A percentile compares a stretch with the other conserved stretches of the same genome.
Conservation (phyloP, 2,329 filamentous ascomycete genomes). For the Phialophora expanda region DNA sequence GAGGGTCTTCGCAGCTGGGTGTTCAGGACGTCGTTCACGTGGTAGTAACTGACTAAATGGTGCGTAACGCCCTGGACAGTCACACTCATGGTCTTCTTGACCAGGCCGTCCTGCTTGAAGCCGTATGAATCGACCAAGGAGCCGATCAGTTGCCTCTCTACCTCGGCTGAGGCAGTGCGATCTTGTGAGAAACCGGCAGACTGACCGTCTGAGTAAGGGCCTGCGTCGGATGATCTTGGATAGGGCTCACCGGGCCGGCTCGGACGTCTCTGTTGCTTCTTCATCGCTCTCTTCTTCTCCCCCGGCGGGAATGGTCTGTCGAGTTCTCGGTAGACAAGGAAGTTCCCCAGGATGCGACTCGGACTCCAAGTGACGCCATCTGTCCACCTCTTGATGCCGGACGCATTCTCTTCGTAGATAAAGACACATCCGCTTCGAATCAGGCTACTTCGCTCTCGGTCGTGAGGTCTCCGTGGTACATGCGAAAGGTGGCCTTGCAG, state of each 20-base stretch:
- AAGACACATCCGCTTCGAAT: slow-evolving; percentile 86
- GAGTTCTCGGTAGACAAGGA: slow-evolving; percentile 82
- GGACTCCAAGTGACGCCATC: slow-evolving; percentile 92
- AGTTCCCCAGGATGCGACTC: slow-evolving; percentile 82
- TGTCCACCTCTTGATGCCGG: slow-evolving; percentile 92
- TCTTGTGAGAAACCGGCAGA: slow-evolving; percentile 46
- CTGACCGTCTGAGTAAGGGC: slow-evolving; percentile 48
- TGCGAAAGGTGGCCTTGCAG: slow-evolving; percentile 72
- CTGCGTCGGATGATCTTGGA: slow-evolving; percentile 44
- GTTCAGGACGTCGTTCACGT: slow-evolving; percentile 73
- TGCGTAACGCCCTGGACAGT: slow-evolving; percentile 75
- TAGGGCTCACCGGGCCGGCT: slow-evolving; percentile 61
- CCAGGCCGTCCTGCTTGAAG: slow-evolving; percentile 79
- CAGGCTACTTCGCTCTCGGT: slow-evolving; percentile 75
- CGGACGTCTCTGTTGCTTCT: slow-evolving; percentile 63
- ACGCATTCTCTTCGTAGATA: slow-evolving; percentile 89
- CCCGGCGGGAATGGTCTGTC: slow-evolving; percentile 77
- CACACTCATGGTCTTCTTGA: slow-evolving; percentile 93
- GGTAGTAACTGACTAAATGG: slow-evolving; percentile 90
- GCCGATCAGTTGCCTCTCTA: slow-evolving; percentile 70
- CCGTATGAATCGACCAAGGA: slow-evolving; percentile 88
- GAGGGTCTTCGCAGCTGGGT: slow-evolving; percentile 65
- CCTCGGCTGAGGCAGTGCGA: slow-evolving; percentile 49
- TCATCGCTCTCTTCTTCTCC: slow-evolving; percentile 83
- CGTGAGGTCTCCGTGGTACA: slow-evolving; percentile 82